These are phyloP conservation scores for Aspergillus panamensis DNA, from an alignment of 495 filamentous ascomycete genomes.

Conservation along the genomic window DNA sequence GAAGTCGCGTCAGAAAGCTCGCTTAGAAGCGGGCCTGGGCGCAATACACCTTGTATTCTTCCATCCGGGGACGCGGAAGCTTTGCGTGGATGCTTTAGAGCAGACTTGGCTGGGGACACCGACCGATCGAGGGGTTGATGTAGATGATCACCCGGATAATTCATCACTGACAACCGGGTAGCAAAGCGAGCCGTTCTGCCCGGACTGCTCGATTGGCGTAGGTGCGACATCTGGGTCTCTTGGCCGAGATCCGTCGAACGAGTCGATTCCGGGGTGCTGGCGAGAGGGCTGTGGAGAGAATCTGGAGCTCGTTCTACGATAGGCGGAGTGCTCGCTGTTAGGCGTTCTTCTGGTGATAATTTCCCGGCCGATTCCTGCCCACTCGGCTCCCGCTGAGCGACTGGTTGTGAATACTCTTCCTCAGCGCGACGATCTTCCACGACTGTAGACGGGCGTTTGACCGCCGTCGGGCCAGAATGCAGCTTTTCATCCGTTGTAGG, in stretches of 20 bases:
- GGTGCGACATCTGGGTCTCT: conserved; percentile 10
- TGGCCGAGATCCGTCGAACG: conserved; percentile 2
- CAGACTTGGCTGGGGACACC: conserved; percentile 81
- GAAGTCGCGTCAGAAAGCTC: conserved; percentile 61
- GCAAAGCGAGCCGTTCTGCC: conserved; percentile 73
- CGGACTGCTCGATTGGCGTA: conserved; percentile 54
- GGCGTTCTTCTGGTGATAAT: conserved; percentile 11
- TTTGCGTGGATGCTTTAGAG: conserved; percentile 66
- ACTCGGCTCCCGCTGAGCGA: conserved; percentile 13
- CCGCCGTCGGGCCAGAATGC: conserved; percentile 25
- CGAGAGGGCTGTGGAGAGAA: conserved; percentile 7
- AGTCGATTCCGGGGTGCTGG: conserved; percentile 21
- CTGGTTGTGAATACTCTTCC: conserved; percentile 32
- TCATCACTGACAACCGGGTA: conserved; percentile 50
- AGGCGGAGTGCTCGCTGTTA: conserved; percentile 18
- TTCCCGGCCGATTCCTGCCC: conserved; percentile 5
- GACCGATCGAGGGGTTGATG: conserved; percentile 79
- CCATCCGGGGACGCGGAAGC: conserved; percentile 48
- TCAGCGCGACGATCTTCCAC: conserved; percentile 56
- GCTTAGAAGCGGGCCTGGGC: conserved; percentile 43
- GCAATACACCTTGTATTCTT: conserved; percentile 20
- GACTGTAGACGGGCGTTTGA: conserved; percentile 59
- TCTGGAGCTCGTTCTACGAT: conserved; percentile 13
- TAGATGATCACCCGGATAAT: conserved; percentile 39
- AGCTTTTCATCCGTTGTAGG: conserved; percentile 4